Conservation (phyloP, 1,284 basidiomycete genomes). For the Abortiporus biennis region DNA sequence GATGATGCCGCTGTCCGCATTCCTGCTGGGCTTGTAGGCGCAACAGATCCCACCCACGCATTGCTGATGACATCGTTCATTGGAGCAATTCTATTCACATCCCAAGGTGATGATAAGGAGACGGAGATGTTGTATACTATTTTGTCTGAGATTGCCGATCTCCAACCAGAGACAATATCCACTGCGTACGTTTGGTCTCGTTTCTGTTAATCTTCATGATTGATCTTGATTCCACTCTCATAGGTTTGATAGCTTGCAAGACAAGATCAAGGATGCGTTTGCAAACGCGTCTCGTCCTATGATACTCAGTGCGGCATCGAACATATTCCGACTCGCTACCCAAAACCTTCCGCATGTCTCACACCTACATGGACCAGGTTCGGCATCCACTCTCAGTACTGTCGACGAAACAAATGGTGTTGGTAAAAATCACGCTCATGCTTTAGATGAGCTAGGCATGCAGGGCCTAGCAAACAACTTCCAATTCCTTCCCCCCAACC, state of each 20-base stretch:
- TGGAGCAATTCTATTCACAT: constrained; percentile 71
- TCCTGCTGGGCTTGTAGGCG: constrained; percentile 54
- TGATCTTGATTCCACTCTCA: constrained; percentile 10
- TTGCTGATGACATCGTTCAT: constrained; percentile 73
- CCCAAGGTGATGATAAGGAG: constrained; percentile 78
- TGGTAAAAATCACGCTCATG: constrained; percentile 41
- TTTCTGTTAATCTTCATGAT: constrained; percentile 6
- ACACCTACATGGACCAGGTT: constrained; percentile 44
- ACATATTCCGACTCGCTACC: constrained; percentile 65
- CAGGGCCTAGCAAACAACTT: constrained; percentile 63
- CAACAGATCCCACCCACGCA: constrained; percentile 61
- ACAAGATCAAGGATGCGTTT: constrained; percentile 74
- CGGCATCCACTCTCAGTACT: constrained; percentile 59
- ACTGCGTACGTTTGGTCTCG: constrained; percentile 62
- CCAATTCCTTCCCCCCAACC: constrained; percentile 57
- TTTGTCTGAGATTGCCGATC: constrained; percentile 67
- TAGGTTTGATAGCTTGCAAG: constrained; percentile 77
- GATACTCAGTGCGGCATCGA: constrained; percentile 68
- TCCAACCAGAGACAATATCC: constrained; percentile 70
- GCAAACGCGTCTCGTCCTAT: constrained; percentile 66
- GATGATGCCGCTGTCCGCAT: constrained; percentile 47
- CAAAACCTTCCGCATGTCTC: constrained; percentile 46
- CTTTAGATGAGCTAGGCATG: constrained; percentile 67
- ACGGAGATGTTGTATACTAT: constrained; percentile 76
- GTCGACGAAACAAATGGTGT: constrained; percentile 43